These are phyloP conservation scores for Veloboletus limbatus DNA, from an alignment of 1,284 basidiomycete species.

Conservation along the genomic window DNA sequence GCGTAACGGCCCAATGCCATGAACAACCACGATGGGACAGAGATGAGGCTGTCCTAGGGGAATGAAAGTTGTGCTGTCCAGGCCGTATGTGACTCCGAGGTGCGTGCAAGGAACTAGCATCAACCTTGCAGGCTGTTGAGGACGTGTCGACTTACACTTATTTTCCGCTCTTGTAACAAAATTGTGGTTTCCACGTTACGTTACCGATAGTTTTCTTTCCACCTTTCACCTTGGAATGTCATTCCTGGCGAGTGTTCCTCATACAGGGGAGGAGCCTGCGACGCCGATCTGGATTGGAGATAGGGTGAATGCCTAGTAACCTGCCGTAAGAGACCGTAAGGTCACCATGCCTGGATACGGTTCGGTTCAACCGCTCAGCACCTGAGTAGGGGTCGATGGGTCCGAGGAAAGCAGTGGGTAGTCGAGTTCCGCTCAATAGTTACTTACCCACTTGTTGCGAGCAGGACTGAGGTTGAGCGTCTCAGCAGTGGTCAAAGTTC, in stretches of 20 bases:
- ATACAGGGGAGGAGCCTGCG: constrained; percentile 9
- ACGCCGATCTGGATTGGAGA: constrained; percentile 18
- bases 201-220: constrained; percentile 14
- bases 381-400: not conserved
- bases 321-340: constrained; percentile 25
- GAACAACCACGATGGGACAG: constrained; percentile 4
- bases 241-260: constrained; percentile 16
- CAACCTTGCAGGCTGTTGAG: constrained; percentile 11
- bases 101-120: constrained; percentile 15
- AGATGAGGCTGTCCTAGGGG: constrained; percentile 26
- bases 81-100: too few relatives aligned
- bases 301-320: constrained; percentile 18
- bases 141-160: constrained; percentile 7
- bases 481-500: not conserved
- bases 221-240: constrained; percentile 4
- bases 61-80: constrained; percentile 21
- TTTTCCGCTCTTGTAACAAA: constrained; percentile 18
- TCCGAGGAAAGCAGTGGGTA: not conserved
- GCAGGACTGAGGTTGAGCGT: constrained; percentile 1
- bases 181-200: constrained; percentile 26
- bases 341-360: constrained; percentile 4
- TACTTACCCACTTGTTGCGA: not conserved
- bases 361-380: constrained; percentile 1
- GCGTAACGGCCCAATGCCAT: constrained; percentile 11
- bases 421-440: not conserved